Evolutionary conservation across 2,329 filamentous ascomycete genomes (phyloP).

Genomic region (Alternaria solani): DNA sequence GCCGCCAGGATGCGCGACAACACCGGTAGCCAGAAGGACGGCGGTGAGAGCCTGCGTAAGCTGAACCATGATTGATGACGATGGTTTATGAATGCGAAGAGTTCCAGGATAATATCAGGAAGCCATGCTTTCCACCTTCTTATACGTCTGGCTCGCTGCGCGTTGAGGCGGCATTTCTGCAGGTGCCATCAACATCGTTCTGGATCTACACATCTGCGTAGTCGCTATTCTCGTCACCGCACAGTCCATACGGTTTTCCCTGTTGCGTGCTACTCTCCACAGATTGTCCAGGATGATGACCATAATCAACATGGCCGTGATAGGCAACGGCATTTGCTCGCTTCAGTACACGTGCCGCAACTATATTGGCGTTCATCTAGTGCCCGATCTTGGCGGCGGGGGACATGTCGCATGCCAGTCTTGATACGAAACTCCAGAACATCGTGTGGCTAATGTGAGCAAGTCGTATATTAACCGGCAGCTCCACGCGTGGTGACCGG

Average conservation of each 20-base stretch:
- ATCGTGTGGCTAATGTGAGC: slow-evolving; percentile 11
- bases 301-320: slow-evolving; percentile 26
- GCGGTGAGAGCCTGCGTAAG: slow-evolving; percentile 34
- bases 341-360: slow-evolving; percentile 25
- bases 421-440: slow-evolving; percentile 10
- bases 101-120: neutral
- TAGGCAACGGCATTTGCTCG: slow-evolving; percentile 28
- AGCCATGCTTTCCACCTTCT: slow-evolving; percentile 19
- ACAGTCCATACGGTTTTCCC: slow-evolving; percentile 9
- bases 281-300: slow-evolving; percentile 23
- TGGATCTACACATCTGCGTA: slow-evolving; percentile 19
- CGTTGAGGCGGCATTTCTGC: slow-evolving; percentile 18
- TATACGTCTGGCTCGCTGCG: slow-evolving; percentile 27
- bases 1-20: slow-evolving; percentile 52
- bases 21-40: slow-evolving; percentile 36
- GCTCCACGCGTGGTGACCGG: neutral
- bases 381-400: slow-evolving; percentile 32
- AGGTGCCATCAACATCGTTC: slow-evolving; percentile 18
- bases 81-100: neutral
- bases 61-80: slow-evolving; percentile 35
- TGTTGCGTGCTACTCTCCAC: slow-evolving; percentile 20
- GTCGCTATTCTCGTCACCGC: slow-evolving; percentile 7
- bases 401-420: slow-evolving; percentile 14
- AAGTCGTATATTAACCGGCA: slow-evolving; percentile 7
- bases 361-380: slow-evolving; percentile 31